phyloP scores from a whole-genome alignment of 176 grass and related monocot genomes.

The Oropetium thomaeum region DNA sequence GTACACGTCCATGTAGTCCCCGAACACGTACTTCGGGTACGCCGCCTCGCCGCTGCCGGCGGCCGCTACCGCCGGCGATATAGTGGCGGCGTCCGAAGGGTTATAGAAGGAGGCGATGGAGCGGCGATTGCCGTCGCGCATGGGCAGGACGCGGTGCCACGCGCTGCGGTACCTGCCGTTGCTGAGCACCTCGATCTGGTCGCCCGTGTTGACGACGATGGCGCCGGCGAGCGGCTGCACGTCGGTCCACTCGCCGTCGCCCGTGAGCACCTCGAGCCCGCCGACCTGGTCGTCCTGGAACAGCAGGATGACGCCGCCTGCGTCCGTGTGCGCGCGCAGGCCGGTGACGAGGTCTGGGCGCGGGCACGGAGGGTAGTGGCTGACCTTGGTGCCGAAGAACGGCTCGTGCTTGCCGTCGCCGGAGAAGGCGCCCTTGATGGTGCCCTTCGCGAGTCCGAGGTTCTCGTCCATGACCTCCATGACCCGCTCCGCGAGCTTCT shows the following conservation, averaged over 20 bases:
- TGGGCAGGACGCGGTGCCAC: conserved; percentile 64
- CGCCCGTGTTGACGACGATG: conserved; percentile 69
- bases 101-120: conserved; percentile 72
- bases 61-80: conserved; percentile 26
- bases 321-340: conserved; percentile 68
- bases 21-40: conserved; percentile 50
- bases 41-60: not conserved
- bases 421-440: conserved; percentile 46
- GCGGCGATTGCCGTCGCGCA: conserved; percentile 55
- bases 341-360: conserved; percentile 56
- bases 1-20: conserved; percentile 64
- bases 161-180: conserved; percentile 60
- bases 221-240: conserved; percentile 51
- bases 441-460: conserved; percentile 38
- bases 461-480: conserved; percentile 67
- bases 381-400: conserved; percentile 68
- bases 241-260: conserved; percentile 54
- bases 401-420: conserved; percentile 20
- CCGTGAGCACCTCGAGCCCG: conserved; percentile 63
- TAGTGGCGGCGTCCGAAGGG: conserved; percentile 34
- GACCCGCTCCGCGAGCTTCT: conserved; percentile 33
- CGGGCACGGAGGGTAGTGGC: conserved; percentile 81
- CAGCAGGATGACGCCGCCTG: conserved; percentile 63
- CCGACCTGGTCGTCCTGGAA: conserved; percentile 65
- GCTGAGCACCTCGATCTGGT: conserved; percentile 74